Evolutionary conservation across 2,329 filamentous ascomycete species (phyloP).

Genomic region (Aspergillus sojae): DNA sequence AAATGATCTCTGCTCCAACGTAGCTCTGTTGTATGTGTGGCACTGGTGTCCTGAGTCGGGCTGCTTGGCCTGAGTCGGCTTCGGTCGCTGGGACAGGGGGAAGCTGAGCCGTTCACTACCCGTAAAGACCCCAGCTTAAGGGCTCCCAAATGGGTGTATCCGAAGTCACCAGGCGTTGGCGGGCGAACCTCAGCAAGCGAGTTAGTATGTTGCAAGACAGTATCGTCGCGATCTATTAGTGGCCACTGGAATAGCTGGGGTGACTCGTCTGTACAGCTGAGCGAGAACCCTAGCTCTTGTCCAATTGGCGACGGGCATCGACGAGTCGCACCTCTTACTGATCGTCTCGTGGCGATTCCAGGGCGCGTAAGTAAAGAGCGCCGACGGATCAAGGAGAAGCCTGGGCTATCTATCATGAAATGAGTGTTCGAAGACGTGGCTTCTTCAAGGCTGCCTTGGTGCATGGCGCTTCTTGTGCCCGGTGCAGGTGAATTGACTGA

Average conservation of each 20-base stretch:
- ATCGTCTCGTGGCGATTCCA: conserved; percentile 39
- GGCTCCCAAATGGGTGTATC: conserved; percentile 44
- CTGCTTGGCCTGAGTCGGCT: conserved; percentile 22
- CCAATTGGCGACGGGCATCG: conserved; percentile 28
- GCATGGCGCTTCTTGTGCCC: conserved; percentile 26
- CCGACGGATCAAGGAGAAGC: conserved; percentile 40
- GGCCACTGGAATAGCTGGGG: conserved; percentile 23
- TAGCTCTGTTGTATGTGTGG: background rate
- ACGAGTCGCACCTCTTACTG: conserved; percentile 25
- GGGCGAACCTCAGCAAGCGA: conserved; percentile 21
- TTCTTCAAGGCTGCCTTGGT: conserved; percentile 29
- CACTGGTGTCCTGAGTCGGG: conserved; percentile 15
- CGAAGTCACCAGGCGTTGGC: conserved; percentile 32
- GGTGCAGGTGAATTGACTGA: conserved; percentile 32
- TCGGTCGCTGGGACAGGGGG: conserved; percentile 41
- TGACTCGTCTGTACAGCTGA: conserved; percentile 11
- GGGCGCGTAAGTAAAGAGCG: conserved; percentile 40
- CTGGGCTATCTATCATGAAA: conserved; percentile 35
- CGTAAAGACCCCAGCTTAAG: conserved; percentile 45
- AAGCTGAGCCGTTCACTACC: conserved; percentile 43
- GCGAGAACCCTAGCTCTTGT: conserved; percentile 22
- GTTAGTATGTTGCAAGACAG: conserved; percentile 14
- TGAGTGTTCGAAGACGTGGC: conserved; percentile 37
- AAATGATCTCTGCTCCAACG: background rate
- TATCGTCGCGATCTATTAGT: conserved; percentile 16